Conservation (phyloP, 2,329 filamentous ascomycete genomes). For the Lithohypha guttulata region DNA sequence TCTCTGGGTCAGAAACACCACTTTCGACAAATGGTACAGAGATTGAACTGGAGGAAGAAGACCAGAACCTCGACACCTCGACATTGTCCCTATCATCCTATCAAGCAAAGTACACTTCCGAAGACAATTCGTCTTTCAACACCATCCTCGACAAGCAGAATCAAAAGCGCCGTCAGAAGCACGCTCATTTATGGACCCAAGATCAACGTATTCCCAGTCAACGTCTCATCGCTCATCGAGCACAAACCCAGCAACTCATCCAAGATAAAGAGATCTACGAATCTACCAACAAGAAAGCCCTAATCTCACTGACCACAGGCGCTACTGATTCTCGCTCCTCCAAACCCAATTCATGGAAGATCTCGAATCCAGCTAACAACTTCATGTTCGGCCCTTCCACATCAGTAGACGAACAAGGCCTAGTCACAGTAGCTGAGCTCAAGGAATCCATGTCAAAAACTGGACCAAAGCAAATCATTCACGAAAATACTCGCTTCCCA, state of each 20-base stretch:
- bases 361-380: constrained; percentile 59
- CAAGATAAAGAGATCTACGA: constrained; percentile 53
- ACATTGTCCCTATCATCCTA: constrained; percentile 75
- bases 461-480: constrained; percentile 64
- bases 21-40: constrained; percentile 30
- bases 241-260: constrained; percentile 50
- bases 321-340: constrained; percentile 61
- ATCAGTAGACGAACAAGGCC: constrained; percentile 40
- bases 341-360: constrained; percentile 63
- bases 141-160: constrained; percentile 85
- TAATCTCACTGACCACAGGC: constrained; percentile 49
- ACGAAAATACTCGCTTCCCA: constrained; percentile 73
- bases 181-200: constrained; percentile 70
- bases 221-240: constrained; percentile 47
- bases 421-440: constrained; percentile 53
- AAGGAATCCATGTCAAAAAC: constrained; percentile 62
- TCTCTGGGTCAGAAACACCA: constrained; percentile 45
- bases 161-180: constrained; percentile 68
- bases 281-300: constrained; percentile 46
- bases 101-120: constrained; percentile 87
- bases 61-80: constrained; percentile 50
- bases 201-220: constrained; percentile 68
- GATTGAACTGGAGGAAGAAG: constrained; percentile 32
- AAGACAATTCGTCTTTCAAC: constrained; percentile 97
- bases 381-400: constrained; percentile 62